phyloP scores from a whole-genome alignment of 148 eudicot species.

The Suaeda aralocaspica region DNA sequence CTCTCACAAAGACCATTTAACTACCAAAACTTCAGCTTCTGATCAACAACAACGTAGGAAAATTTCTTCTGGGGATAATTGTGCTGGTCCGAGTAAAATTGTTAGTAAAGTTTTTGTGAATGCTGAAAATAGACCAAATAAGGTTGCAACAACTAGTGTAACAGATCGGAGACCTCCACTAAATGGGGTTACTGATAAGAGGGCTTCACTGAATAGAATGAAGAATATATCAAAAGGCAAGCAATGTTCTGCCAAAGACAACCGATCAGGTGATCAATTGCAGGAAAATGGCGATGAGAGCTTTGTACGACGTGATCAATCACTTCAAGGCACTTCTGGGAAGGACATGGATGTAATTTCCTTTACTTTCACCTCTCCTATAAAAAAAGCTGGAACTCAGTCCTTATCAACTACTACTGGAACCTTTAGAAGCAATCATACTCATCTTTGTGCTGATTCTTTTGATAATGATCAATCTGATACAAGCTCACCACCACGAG shows the following conservation, averaged over 20 bases:
- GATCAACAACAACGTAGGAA: conserved; percentile 46
- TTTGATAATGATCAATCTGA: conserved; percentile 31
- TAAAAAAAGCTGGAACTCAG: conserved; percentile 47
- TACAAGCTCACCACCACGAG: conserved; percentile 37
- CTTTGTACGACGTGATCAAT: conserved; percentile 39
- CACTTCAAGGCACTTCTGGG: conserved; percentile 40
- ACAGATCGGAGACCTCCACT: conserved; percentile 38
- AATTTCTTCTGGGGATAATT: conserved; percentile 28
- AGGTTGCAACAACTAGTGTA: conserved; percentile 31
- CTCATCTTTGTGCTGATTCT: conserved; percentile 20
- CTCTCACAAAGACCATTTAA: conserved; percentile 36
- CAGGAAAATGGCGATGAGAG: conserved; percentile 34
- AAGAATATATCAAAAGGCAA: conserved; percentile 48
- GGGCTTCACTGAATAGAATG: conserved; percentile 37
- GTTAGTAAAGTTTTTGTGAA: conserved; percentile 49
- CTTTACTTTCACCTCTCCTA: conserved; percentile 93
- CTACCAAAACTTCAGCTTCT: conserved; percentile 38
- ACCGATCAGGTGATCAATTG: conserved; percentile 31
- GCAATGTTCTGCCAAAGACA: conserved; percentile 28
- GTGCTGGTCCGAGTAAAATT: conserved; percentile 46
- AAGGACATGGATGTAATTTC: conserved; percentile 83
- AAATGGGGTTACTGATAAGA: conserved; percentile 38
- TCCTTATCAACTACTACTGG: conserved; percentile 35
- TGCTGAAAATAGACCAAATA: conserved; percentile 39
- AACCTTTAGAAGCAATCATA: conserved; percentile 25